Conservation (phyloP, 495 filamentous ascomycete species). For the Pseudomonodictys pantanalensis region DNA sequence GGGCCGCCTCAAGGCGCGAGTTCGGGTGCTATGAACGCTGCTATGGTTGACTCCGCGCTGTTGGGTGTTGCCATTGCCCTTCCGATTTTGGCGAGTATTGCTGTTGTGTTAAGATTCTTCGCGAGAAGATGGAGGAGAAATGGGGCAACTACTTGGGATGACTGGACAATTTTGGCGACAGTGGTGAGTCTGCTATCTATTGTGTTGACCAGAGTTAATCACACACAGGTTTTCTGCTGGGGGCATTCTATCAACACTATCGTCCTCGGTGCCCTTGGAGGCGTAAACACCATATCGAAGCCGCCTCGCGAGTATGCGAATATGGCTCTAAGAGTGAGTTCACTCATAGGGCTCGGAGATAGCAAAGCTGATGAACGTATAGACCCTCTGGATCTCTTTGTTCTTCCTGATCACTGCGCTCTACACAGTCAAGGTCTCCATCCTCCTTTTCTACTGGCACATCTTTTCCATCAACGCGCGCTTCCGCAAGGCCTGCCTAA, state of each 20-base stretch:
- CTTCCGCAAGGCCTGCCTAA: conserved; percentile 2
- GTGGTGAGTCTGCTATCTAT: too few relatives aligned
- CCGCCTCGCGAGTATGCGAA: conserved; percentile 22
- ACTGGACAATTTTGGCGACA: conserved; percentile 15
- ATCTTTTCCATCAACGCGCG: conserved; percentile 6
- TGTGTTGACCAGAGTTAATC: too few relatives aligned
- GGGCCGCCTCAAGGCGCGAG: neutral
- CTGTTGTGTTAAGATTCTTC: neutral
- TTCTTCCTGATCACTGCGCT: conserved; percentile 23
- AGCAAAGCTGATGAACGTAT: neutral
- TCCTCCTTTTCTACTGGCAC: conserved; percentile 27
- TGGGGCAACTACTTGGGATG: neutral
- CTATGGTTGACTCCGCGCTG: conserved; percentile 9
- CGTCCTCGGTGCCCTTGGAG: conserved; percentile 13
- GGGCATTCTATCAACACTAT: conserved; percentile 22
- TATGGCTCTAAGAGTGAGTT: conserved; percentile 11
- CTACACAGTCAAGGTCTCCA: conserved; percentile 18
- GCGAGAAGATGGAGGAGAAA: conserved; percentile 3
- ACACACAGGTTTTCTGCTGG: conserved; percentile 6
- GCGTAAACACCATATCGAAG: conserved; percentile 10
- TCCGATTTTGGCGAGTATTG: conserved; percentile 5
- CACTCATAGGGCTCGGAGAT: neutral
- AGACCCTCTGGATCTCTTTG: conserved; percentile 17
- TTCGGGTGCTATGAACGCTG: neutral
- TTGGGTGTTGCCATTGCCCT: conserved; percentile 18